Evolutionary conservation across 2,329 filamentous ascomycete genomes (phyloP), one percentile per base, ranked within the genome.

Genomic region (Coniochaeta sp.): DNA sequence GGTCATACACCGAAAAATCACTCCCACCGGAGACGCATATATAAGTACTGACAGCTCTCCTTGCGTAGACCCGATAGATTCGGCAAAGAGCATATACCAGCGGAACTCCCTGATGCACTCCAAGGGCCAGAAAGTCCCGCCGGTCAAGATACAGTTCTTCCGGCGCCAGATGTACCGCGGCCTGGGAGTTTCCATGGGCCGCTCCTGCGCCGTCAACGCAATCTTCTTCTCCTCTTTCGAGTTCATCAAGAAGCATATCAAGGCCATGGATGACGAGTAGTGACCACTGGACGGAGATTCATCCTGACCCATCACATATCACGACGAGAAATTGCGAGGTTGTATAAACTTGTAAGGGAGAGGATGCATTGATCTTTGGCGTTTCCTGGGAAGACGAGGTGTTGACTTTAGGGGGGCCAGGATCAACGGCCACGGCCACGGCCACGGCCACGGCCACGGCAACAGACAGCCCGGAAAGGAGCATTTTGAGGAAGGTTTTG

Each of bases 221-320:
- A 89, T 96, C 68, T 96, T 96, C 80, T 96, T 96, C 76, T 92
- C 89, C 50, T 89, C 87, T 42, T 96, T 95, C 71, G 91, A 96
- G 75, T 87, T 91, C 67, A 82, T 90, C 67, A 95, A 95, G 77
- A 88, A 87, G 71, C 79, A 80, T 64, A 84, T 86, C 73, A 81
- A 82, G 68, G 73, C 76, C 10, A 74, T 83, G 64, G 80, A 84
- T 42, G 80, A 84, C 57, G 67, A 72, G 17, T 38, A n/a, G n/a
- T n/a, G n/a, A n/a, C n/a, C n/a, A n/a, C 6, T 26, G 17, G 26
- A 3, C 10, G 22, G 22, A 16, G 12, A 28, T 30, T 17, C 47
- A 52, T 28, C 30, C 47, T 52, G 42, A 12, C 30, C 17, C 3
- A 12, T 36, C 24, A 52, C 47, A 52, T 52, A 52, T 12, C 24